Evolutionary conservation across 1,284 basidiomycete genomes (phyloP).

Genomic region (Spongiforma sp.): DNA sequence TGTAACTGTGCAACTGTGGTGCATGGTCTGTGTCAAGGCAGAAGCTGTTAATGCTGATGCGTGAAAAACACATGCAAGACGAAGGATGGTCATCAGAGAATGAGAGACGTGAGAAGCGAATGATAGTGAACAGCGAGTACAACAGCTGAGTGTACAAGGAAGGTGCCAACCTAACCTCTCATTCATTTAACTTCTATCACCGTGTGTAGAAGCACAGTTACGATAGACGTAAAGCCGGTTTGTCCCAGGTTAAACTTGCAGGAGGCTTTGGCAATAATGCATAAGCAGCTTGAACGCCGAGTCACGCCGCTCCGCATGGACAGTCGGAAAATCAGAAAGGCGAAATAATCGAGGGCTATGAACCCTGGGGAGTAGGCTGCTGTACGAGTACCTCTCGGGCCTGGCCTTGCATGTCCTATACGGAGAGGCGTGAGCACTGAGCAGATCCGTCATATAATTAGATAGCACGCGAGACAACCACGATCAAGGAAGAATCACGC

Average conservation of each 20-base stretch:
- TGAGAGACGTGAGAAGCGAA: conserved; percentile 20
- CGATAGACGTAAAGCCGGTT: conserved; percentile 5
- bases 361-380: conserved; percentile 53
- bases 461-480: too few relatives aligned
- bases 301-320: conserved; percentile 14
- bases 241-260: conserved; percentile 14
- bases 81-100: conserved; percentile 29
- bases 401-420: conserved; percentile 46
- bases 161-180: conserved; percentile 16
- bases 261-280: conserved; percentile 7
- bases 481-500: background rate
- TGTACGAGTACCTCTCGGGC: conserved; percentile 48
- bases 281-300: conserved; percentile 10
- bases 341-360: conserved; percentile 28
- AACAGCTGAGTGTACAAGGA: conserved; percentile 30
- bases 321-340: conserved; percentile 6
- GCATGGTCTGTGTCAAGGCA: conserved; percentile 13
- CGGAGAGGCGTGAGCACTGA: conserved; percentile 19
- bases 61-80: conserved; percentile 29
- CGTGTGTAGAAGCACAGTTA: conserved; percentile 13
- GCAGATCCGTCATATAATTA: conserved; percentile 10
- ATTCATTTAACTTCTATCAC: conserved; percentile 20
- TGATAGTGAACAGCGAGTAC: conserved; percentile 31
- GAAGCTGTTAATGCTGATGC: conserved; percentile 20
- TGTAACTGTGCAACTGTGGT: conserved; percentile 16